phyloP scores from a whole-genome alignment of 2,329 filamentous ascomycete species.

The Trichoderma gracile region DNA sequence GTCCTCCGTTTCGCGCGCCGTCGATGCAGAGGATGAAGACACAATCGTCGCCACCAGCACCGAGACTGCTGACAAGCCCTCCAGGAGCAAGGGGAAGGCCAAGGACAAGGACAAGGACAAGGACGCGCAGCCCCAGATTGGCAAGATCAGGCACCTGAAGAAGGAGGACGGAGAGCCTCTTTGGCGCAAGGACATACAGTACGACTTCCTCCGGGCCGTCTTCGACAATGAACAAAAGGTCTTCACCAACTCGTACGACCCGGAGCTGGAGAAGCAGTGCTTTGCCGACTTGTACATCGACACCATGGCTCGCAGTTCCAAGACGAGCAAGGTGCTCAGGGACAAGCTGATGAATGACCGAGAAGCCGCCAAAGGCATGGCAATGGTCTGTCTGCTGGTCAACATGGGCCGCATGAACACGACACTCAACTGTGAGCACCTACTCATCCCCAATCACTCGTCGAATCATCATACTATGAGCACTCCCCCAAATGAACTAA shows the following conservation, averaged over 20 bases:
- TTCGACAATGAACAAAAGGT: conserved; percentile 73
- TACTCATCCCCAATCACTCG: neutral
- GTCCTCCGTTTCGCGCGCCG: conserved; percentile 49
- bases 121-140: conserved; percentile 46
- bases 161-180: conserved; percentile 86
- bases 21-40: conserved; percentile 52
- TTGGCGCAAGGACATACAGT: conserved; percentile 86
- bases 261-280: conserved; percentile 62
- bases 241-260: conserved; percentile 90
- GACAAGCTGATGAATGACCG: conserved; percentile 94
- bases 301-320: conserved; percentile 97
- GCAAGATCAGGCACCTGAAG: conserved; percentile 81
- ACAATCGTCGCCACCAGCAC: conserved; percentile 43
- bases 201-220: conserved; percentile 77
- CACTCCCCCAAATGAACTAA: neutral
- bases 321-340: conserved; percentile 97
- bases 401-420: conserved; percentile 99
- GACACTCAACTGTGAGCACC: conserved; percentile 81
- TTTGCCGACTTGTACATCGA: conserved; percentile 98
- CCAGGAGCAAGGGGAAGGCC: conserved; percentile 40
- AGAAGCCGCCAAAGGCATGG: conserved; percentile 94
- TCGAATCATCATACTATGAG: conserved; percentile 22
- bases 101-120: conserved; percentile 39
- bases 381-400: conserved; percentile 96
- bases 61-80: conserved; percentile 45